A percentile compares a stretch with the other conserved stretches of the same genome.
These are phyloP conservation scores for Terfezia claveryi DNA, from an alignment of 495 filamentous ascomycete species.

Conservation along the genomic window DNA sequence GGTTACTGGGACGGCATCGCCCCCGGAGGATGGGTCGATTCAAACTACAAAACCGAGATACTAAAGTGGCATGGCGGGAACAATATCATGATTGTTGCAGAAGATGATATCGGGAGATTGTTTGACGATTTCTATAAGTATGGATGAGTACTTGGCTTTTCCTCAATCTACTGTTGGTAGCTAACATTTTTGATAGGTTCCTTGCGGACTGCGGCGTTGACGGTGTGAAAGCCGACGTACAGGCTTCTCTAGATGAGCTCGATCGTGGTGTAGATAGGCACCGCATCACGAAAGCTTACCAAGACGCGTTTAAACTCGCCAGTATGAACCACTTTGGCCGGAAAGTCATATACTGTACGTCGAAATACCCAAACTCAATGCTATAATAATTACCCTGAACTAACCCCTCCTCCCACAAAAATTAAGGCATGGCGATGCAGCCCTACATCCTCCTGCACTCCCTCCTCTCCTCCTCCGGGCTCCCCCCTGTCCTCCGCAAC, in stretches of 20 bases:
- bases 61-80: slow-evolving; percentile 17
- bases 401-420: neutral
- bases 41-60: slow-evolving; percentile 45
- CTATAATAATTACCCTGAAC: neutral
- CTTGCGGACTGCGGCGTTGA: slow-evolving; percentile 47
- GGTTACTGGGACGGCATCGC: slow-evolving; percentile 90
- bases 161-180: neutral
- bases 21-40: slow-evolving; percentile 44
- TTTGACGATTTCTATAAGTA: slow-evolving; percentile 71
- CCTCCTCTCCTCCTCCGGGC: slow-evolving; percentile 42
- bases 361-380: neutral
- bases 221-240: slow-evolving; percentile 74
- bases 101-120: slow-evolving; percentile 46
- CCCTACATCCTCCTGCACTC: slow-evolving; percentile 70
- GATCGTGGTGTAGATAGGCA: slow-evolving; percentile 31
- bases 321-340: slow-evolving; percentile 52
- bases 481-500: slow-evolving; percentile 42
- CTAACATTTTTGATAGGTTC: slow-evolving; percentile 25
- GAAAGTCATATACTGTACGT: slow-evolving; percentile 51
- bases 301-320: slow-evolving; percentile 69
- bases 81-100: slow-evolving; percentile 41
- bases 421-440: slow-evolving; percentile 44
- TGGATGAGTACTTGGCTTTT: neutral
- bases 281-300: slow-evolving; percentile 47
- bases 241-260: slow-evolving; percentile 66